These are phyloP conservation scores for Astragalus membranaceus DNA, from an alignment of 306 rosid species.

Conservation along the genomic window DNA sequence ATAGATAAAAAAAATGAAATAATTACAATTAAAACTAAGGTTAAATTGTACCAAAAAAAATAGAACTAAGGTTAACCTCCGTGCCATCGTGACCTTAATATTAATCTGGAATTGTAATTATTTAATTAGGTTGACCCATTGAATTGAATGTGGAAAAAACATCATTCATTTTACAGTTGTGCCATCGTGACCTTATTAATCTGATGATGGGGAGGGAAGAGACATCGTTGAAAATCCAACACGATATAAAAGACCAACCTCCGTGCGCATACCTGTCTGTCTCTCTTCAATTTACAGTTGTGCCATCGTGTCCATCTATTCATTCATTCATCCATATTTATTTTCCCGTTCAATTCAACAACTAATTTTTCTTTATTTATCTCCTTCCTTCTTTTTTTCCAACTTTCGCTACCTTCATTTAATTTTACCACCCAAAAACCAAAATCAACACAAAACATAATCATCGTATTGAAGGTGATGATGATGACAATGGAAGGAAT, in stretches of 20 bases:
- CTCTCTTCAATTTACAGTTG: neutral
- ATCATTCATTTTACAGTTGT: too few species aligned
- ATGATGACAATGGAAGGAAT: conserved; percentile 81
- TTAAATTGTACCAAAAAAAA: neutral
- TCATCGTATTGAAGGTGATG: conserved; percentile 22
- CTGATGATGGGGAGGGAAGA: neutral
- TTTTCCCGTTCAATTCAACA: conserved; percentile 5
- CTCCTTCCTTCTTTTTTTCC: neutral
- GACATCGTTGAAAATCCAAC: neutral
- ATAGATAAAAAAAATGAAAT: neutral
- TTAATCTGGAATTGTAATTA: too few species aligned
- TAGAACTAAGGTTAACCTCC: too few species aligned
- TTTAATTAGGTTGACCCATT: neutral
- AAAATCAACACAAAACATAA: neutral
- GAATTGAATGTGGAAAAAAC: neutral
- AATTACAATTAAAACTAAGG: neutral
- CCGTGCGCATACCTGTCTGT: neutral
- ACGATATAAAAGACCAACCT: neutral
- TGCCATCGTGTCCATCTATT: conserved; percentile 16
- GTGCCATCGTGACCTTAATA: too few species aligned
- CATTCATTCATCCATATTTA: neutral
- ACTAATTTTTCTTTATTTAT: conserved; percentile 24
- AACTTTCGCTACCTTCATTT: neutral
- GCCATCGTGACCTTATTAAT: too few species aligned
- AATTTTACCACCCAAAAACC: neutral